phyloP scores from a whole-genome alignment of 768 basidiomycete genomes.

The Podaxis carcinomalis region DNA sequence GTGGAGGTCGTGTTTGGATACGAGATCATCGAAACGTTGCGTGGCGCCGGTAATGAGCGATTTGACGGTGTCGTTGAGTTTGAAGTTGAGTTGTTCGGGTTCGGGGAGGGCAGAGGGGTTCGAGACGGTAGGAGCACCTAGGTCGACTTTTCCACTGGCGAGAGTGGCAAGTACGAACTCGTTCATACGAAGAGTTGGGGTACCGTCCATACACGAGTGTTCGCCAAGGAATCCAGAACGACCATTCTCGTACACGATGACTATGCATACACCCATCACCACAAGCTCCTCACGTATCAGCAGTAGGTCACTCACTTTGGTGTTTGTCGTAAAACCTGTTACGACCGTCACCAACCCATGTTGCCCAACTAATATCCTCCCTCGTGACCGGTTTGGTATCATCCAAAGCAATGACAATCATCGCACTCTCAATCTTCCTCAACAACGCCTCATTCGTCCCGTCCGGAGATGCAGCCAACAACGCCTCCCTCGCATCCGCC shows the following conservation, averaged over 20 bases:
- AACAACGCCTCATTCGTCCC: conserved; percentile 60
- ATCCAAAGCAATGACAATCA: conserved; percentile 84
- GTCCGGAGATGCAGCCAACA: conserved; percentile 56
- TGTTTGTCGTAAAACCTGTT: conserved; percentile 98
- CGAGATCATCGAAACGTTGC: conserved; percentile 51
- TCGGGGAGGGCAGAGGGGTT: conserved; percentile 39
- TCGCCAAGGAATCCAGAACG: conserved; percentile 91
- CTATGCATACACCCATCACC: conserved; percentile 31
- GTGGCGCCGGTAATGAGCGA: conserved; percentile 55
- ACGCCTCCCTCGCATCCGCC: conserved; percentile 66
- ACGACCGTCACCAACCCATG: conserved; percentile 87
- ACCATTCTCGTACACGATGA: conserved; percentile 93
- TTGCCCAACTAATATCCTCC: conserved; percentile 75
- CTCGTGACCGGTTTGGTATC: conserved; percentile 77
- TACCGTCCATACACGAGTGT: conserved; percentile 91
- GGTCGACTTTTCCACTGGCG: conserved; percentile 67
- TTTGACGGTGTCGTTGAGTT: conserved; percentile 50
- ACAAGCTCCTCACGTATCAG: neutral
- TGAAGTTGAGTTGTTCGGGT: conserved; percentile 31
- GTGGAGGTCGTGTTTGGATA: conserved; percentile 35
- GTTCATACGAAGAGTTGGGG: conserved; percentile 91
- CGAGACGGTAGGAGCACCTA: conserved; percentile 47
- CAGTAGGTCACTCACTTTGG: conserved; percentile 53
- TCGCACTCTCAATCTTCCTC: conserved; percentile 82
- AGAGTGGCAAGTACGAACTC: conserved; percentile 86